Percentiles rank a stretch among this genome's conserved stretches.
phyloP scores from a whole-genome alignment of 768 basidiomycete species.

The Rhizopogon sp. region DNA sequence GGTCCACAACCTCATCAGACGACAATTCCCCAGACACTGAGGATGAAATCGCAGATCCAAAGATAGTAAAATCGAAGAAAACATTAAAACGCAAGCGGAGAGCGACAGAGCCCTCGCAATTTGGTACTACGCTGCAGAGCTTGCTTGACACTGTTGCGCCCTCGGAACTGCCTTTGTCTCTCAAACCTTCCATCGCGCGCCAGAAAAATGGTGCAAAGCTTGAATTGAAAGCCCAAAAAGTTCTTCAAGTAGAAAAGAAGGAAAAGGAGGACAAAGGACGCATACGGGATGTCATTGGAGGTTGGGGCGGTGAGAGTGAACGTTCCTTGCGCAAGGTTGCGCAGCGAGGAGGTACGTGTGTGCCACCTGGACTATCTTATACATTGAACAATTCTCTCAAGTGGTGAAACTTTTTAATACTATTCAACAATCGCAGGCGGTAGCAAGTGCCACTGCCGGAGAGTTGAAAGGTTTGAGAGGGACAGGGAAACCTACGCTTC shows the following conservation, averaged over 20 bases:
- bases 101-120: constrained; percentile 68
- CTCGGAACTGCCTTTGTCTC: constrained; percentile 65
- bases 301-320: constrained; percentile 86
- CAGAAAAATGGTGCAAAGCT: constrained; percentile 74
- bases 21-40: constrained; percentile 42
- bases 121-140: constrained; percentile 70
- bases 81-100: constrained; percentile 81
- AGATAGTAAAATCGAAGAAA: constrained; percentile 65
- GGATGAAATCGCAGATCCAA: constrained; percentile 56
- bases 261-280: constrained; percentile 68
- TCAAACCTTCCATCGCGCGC: constrained; percentile 68
- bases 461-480: constrained; percentile 60
- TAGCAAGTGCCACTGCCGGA: constrained; percentile 45
- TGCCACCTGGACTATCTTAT: neutral
- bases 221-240: constrained; percentile 66
- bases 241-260: constrained; percentile 65
- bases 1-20: constrained; percentile 4
- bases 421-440: constrained; percentile 76
- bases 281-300: constrained; percentile 70
- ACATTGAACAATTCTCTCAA: neutral
- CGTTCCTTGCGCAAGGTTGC: constrained; percentile 76
- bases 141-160: constrained; percentile 70
- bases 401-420: constrained; percentile 88
- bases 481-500: constrained; percentile 66
- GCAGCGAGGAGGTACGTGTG: constrained; percentile 68